Percentiles rank a stretch among this genome's conserved stretches.
phyloP scores from a whole-genome alignment of 2,329 filamentous ascomycete species.

The Venturia nashicola region DNA sequence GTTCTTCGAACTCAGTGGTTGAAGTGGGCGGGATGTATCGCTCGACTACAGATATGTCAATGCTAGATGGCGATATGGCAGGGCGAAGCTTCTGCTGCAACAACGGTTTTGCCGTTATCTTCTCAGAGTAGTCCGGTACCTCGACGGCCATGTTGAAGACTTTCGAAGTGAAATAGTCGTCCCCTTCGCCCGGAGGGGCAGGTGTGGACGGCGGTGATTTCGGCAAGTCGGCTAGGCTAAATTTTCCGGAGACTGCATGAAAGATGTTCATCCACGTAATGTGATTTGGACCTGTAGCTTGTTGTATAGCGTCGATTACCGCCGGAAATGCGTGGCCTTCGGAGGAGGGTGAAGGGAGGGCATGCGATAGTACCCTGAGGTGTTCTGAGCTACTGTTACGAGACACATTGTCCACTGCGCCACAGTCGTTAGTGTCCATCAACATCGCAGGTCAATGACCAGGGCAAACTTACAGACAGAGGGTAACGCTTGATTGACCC shows the following conservation, averaged over 20 bases:
- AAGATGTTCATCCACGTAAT: constrained; percentile 52
- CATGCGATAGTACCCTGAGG: constrained; percentile 47
- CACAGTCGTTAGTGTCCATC: constrained; percentile 15
- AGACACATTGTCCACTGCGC: constrained; percentile 21
- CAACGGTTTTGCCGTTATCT: constrained; percentile 21
- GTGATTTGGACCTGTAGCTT: constrained; percentile 34
- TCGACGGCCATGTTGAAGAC: constrained; percentile 51
- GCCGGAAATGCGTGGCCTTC: constrained; percentile 39
- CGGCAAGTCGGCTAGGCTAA: constrained; percentile 48
- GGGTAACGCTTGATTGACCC: constrained; percentile 13
- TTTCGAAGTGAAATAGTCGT: constrained; percentile 50
- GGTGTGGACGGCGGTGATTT: constrained; percentile 52
- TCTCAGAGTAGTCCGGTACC: constrained; percentile 45
- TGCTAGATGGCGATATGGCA: constrained; percentile 46
- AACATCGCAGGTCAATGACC: not conserved
- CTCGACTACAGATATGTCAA: constrained; percentile 50
- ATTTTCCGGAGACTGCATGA: constrained; percentile 49
- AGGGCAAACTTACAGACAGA: constrained; percentile 1
- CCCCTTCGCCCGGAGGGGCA: constrained; percentile 34
- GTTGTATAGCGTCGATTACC: constrained; percentile 44
- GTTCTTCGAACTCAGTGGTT: constrained; percentile 43
- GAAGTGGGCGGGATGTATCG: constrained; percentile 53
- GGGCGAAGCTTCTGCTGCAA: constrained; percentile 30
- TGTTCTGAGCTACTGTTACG: constrained; percentile 20
- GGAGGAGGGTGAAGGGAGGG: constrained; percentile 42